Percentiles rank a stretch among this genome's conserved stretches.
Conservation (phyloP, 495 filamentous ascomycete genomes). For the Corynascus novoguineensis region DNA sequence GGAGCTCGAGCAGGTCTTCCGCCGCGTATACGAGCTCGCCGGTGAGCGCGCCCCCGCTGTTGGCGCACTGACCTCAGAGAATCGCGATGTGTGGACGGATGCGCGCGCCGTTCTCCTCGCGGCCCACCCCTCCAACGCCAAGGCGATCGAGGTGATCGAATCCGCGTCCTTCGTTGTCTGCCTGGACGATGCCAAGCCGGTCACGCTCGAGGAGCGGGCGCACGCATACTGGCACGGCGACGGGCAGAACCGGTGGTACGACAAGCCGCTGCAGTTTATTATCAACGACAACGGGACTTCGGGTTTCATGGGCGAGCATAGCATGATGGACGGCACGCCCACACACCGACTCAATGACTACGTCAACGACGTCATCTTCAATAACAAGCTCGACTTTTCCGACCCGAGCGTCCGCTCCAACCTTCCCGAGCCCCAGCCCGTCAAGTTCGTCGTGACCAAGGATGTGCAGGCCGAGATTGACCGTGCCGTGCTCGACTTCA, state of each 20-base stretch:
- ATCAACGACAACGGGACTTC: slow-evolving; percentile 97
- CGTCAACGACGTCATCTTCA: slow-evolving; percentile 81
- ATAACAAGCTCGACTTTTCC: slow-evolving; percentile 83
- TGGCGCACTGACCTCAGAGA: slow-evolving; percentile 81
- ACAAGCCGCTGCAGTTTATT: slow-evolving; percentile 98
- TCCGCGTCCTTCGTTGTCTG: slow-evolving; percentile 88
- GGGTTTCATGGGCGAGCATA: slow-evolving; percentile 97
- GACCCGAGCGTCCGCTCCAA: slow-evolving; percentile 68
- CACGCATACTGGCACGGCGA: slow-evolving; percentile 98
- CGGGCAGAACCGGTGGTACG: slow-evolving; percentile 92
- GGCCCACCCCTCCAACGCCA: slow-evolving; percentile 68
- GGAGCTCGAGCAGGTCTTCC: slow-evolving; percentile 86
- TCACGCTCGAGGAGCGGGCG: slow-evolving; percentile 93
- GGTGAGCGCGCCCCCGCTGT: slow-evolving; percentile 63
- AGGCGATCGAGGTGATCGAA: slow-evolving; percentile 74
- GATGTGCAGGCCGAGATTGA: slow-evolving; percentile 69
- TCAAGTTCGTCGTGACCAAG: slow-evolving; percentile 72
- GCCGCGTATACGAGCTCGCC: slow-evolving; percentile 74
- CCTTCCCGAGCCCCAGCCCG: slow-evolving; percentile 69
- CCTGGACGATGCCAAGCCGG: slow-evolving; percentile 85
- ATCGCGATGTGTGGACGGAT: slow-evolving; percentile 89
- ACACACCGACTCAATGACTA: slow-evolving; percentile 96
- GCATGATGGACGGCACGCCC: slow-evolving; percentile 99
- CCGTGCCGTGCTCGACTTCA: slow-evolving; percentile 69
- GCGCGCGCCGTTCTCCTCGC: slow-evolving; percentile 71